Evolutionary conservation across 805 yeast genomes (phyloP), one percentile per base, ranked within the genome.

Genomic region (Scheffersomyces coipomensis): DNA sequence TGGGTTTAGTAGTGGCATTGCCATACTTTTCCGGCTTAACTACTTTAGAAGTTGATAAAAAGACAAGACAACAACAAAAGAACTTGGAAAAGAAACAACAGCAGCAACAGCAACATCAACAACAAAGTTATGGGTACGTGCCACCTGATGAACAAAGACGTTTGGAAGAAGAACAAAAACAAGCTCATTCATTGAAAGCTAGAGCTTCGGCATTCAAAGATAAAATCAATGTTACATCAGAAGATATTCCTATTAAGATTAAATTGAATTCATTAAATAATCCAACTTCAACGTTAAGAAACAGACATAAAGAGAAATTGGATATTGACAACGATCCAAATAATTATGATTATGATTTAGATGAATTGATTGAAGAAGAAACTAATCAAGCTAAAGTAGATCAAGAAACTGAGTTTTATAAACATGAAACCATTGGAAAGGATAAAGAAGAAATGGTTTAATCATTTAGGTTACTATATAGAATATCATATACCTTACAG

Each of bases 1-100:
- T 75, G 10, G 60, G 63, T 0, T 50, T 73, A 17, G 53, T 75
- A 2, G 35, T 73, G 10, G 49, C 64, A 9, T 66, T 79, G 25
- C 85, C 85, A 5, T 58, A 71, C 36, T 45, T 73, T 11, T 69
- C 78, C 4, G 81, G 81, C 3, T 53, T 79, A 35, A 76, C 80
- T 3, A 57, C 64, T 3, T 62, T 69, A 46, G 64, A 68, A 35
- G 47, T 68, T 9, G 57, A 62, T 13, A 53, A 52, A 15, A 27
- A 38, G 22, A 16, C 39, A 2, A 34, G 39, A 36, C n/a, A 29
- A 21, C 16, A 36, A 26, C 37, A 40, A 29, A 18, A 17, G 23
- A 33, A 30, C 33, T 33, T 36, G 9, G 24, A 38, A 23, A 18
- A 31, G 41, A 30, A 31, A 26, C 22, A 18, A 12, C 34, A 15